A percentile compares a stretch with the other conserved stretches of the same genome.
phyloP scores from a whole-genome alignment of 495 filamentous ascomycete species.

The Cercophora samala region DNA sequence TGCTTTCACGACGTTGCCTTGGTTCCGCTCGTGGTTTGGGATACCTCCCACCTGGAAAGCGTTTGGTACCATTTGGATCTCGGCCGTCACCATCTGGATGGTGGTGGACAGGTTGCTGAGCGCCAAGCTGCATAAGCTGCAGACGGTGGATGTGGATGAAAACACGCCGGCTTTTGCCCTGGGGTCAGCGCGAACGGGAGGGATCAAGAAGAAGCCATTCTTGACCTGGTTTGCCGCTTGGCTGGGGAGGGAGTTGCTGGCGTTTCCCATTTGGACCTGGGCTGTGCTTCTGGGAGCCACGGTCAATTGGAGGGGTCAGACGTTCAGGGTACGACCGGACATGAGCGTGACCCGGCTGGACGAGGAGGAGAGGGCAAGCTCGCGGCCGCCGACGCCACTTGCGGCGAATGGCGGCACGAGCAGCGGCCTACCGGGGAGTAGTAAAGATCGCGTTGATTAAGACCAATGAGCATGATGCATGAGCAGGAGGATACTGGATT shows the following conservation, averaged over 20 bases:
- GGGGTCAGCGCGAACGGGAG: constrained; percentile 37
- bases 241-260: constrained; percentile 78
- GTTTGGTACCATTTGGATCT: constrained; percentile 63
- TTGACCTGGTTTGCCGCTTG: constrained; percentile 75
- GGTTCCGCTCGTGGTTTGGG: constrained; percentile 51
- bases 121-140: constrained; percentile 64
- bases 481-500: not conserved
- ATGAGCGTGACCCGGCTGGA: constrained; percentile 65
- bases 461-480: constrained; percentile 1
- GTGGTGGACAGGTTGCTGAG: constrained; percentile 70
- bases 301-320: constrained; percentile 80
- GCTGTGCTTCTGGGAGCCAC: constrained; percentile 79
- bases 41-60: constrained; percentile 65
- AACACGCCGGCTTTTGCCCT: constrained; percentile 70
- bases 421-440: constrained; percentile 20
- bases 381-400: not conserved
- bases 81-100: constrained; percentile 67
- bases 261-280: constrained; percentile 83
- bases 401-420: constrained; percentile 2
- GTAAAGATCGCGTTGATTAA: constrained; percentile 36
- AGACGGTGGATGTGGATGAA: constrained; percentile 66
- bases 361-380: not conserved
- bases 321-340: constrained; percentile 78
- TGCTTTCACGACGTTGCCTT: constrained; percentile 69
- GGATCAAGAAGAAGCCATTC: constrained; percentile 53